Evolutionary conservation across 148 eudicot genomes (phyloP).

Genomic region (Diospyros kaki): DNA sequence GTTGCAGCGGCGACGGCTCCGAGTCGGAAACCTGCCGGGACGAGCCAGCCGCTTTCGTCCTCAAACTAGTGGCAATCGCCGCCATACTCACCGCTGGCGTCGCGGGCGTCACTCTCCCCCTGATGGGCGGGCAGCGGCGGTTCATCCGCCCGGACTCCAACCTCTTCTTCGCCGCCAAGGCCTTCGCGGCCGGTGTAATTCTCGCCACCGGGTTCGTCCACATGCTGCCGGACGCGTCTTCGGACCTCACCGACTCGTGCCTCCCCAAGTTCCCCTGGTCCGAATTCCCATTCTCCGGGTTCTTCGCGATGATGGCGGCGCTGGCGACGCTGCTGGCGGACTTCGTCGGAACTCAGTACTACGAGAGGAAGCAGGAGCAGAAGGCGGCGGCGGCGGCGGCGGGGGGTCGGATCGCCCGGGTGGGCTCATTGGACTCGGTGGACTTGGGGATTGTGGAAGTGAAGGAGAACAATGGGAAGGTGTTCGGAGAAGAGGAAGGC

Average conservation of each 20-base stretch:
- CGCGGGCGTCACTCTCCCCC: conserved; percentile 48
- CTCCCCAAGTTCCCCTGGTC: conserved; percentile 71
- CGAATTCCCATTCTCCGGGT: conserved; percentile 83
- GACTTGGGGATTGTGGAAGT: conserved; percentile 43
- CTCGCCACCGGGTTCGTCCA: conserved; percentile 89
- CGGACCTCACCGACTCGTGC: conserved; percentile 58
- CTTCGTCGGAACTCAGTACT: conserved; percentile 82
- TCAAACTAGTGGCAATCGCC: conserved; percentile 53
- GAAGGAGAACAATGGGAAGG: conserved; percentile 30
- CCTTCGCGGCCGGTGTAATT: conserved; percentile 72
- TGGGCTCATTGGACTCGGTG: conserved; percentile 35
- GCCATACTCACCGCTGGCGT: conserved; percentile 46
- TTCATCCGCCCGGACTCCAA: conserved; percentile 55
- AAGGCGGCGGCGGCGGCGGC: conserved; percentile 21
- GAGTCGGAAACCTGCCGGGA: conserved; percentile 36
- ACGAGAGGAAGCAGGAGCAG: conserved; percentile 66
- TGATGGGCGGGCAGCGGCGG: conserved; percentile 49
- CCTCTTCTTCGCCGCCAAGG: conserved; percentile 52
- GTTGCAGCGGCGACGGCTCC: conserved; percentile 18
- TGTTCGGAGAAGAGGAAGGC: conserved; percentile 66
- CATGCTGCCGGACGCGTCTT: conserved; percentile 79
- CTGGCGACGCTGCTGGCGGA: conserved; percentile 66
- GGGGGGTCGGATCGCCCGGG: conserved; percentile 16
- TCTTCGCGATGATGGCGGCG: conserved; percentile 83
- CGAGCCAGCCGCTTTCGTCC: conserved; percentile 38